Percentiles rank a stretch among this genome's conserved stretches.
Evolutionary conservation across 2,329 filamentous ascomycete genomes (phyloP).

Genomic region (Exophiala bonariae): DNA sequence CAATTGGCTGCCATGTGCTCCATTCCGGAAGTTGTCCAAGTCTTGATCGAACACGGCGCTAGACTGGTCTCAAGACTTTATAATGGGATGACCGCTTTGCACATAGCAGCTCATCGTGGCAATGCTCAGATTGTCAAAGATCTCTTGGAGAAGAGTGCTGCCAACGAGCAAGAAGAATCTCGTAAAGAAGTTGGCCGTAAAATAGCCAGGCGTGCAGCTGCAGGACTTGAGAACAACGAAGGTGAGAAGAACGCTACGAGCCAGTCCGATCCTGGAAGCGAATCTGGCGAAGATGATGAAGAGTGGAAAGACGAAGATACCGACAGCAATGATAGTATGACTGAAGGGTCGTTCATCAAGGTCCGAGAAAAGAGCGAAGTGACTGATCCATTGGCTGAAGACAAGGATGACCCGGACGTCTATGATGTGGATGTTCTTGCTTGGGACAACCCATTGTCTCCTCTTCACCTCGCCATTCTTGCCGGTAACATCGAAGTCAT

Average conservation of each 20-base stretch:
- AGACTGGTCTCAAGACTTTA: constrained; percentile 72
- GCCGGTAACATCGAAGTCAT: constrained; percentile 70
- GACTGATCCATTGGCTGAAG: constrained; percentile 49
- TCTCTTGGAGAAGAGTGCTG: constrained; percentile 70
- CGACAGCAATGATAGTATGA: constrained; percentile 47
- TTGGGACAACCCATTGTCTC: constrained; percentile 74
- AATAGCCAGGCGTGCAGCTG: constrained; percentile 19
- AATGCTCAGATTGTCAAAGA: constrained; percentile 67
- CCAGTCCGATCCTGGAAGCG: constrained; percentile 30
- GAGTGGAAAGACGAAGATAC: constrained; percentile 49
- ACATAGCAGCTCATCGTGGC: constrained; percentile 74
- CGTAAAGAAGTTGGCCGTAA: constrained; percentile 31
- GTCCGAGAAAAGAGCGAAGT: constrained; percentile 45
- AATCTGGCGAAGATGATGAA: constrained; percentile 39
- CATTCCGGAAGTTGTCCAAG: constrained; percentile 68
- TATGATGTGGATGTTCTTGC: constrained; percentile 76
- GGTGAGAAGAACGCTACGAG: constrained; percentile 12
- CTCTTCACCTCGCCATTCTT: constrained; percentile 76
- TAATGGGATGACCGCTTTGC: constrained; percentile 79
- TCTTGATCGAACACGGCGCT: constrained; percentile 69
- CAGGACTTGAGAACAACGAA: constrained; percentile 6
- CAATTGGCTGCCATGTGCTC: constrained; percentile 73
- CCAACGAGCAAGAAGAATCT: constrained; percentile 68
- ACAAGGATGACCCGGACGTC: constrained; percentile 70
- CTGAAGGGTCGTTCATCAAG: constrained; percentile 75